These are phyloP conservation scores for Canna indica DNA, from an alignment of 176 grass and related monocot genomes.

Conservation along the genomic window DNA sequence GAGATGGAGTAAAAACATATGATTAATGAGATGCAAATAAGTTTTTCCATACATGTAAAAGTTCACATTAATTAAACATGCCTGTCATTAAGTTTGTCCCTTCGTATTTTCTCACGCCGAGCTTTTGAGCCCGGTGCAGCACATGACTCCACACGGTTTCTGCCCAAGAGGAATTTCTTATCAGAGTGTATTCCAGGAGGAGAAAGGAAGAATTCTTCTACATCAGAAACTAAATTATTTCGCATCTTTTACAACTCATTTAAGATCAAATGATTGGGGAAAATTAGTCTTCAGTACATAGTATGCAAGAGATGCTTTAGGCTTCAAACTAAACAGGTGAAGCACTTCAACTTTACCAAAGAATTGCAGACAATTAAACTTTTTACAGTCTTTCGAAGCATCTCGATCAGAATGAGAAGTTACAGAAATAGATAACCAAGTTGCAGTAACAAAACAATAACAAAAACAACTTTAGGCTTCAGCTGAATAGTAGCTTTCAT, in stretches of 20 bases:
- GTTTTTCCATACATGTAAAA: not conserved
- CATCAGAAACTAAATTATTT: not conserved
- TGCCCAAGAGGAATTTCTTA: conserved; percentile 17
- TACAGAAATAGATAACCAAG: too few species aligned
- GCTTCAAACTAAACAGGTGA: not conserved
- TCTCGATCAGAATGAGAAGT: too few species aligned
- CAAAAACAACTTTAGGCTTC: not conserved
- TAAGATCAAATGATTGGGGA: not conserved
- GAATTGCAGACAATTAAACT: too few species aligned
- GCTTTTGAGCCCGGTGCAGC: conserved; percentile 76
- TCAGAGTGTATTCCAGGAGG: not conserved
- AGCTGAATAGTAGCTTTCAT: not conserved
- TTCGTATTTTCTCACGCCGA: conserved; percentile 84
- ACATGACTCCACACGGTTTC: conserved; percentile 65
- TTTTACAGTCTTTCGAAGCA: too few species aligned
- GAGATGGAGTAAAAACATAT: not conserved
- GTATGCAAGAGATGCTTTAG: not conserved
- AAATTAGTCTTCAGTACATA: not conserved
- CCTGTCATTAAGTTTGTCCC: conserved; percentile 93
- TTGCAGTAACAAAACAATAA: too few species aligned
- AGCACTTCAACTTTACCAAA: not conserved
- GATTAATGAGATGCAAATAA: not conserved
- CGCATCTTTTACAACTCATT: not conserved
- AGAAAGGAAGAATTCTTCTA: not conserved
- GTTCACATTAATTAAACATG: not conserved